phyloP scores from a whole-genome alignment of 371 early-diverging fungal species.

The Rhizopus microsporus region DNA sequence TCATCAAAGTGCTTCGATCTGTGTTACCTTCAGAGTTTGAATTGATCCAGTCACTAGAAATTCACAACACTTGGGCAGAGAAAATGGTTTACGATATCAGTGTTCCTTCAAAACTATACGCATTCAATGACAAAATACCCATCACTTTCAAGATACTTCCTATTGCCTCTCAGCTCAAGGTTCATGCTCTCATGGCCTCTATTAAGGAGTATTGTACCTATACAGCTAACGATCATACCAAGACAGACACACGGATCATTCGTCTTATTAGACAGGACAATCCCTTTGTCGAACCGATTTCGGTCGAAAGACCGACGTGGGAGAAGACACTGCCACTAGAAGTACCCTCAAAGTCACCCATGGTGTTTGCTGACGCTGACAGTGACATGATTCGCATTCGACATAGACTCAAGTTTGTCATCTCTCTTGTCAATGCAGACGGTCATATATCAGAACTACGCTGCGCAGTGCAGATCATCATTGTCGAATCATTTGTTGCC shows the following conservation, averaged over 20 bases:
- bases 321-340: slow-evolving; percentile 12
- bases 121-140: slow-evolving; percentile 24
- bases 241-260: slow-evolving; percentile 28
- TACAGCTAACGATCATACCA: slow-evolving; percentile 22
- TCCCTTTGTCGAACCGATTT: slow-evolving; percentile 19
- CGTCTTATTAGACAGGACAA: slow-evolving; percentile 13
- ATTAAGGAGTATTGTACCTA: slow-evolving; percentile 31
- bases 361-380: slow-evolving; percentile 23
- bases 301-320: slow-evolving; percentile 14
- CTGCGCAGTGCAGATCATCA: slow-evolving; percentile 27
- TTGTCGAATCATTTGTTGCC: slow-evolving; percentile 23
- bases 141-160: slow-evolving; percentile 28
- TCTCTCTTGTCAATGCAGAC: slow-evolving; percentile 25
- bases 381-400: slow-evolving; percentile 29
- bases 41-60: slow-evolving; percentile 25
- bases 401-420: slow-evolving; percentile 25
- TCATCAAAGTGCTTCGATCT: slow-evolving; percentile 22
- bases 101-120: slow-evolving; percentile 26
- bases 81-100: slow-evolving; percentile 36
- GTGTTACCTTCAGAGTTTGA: slow-evolving; percentile 27
- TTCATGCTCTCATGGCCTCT: slow-evolving; percentile 23
- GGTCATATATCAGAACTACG: slow-evolving; percentile 34
- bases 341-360: slow-evolving; percentile 21
- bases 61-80: slow-evolving; percentile 32
- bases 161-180: slow-evolving; percentile 20